A percentile compares a stretch with the other conserved stretches of the same genome.
Conservation (phyloP, 306 rosid genomes). For the Vigna trinervia region DNA sequence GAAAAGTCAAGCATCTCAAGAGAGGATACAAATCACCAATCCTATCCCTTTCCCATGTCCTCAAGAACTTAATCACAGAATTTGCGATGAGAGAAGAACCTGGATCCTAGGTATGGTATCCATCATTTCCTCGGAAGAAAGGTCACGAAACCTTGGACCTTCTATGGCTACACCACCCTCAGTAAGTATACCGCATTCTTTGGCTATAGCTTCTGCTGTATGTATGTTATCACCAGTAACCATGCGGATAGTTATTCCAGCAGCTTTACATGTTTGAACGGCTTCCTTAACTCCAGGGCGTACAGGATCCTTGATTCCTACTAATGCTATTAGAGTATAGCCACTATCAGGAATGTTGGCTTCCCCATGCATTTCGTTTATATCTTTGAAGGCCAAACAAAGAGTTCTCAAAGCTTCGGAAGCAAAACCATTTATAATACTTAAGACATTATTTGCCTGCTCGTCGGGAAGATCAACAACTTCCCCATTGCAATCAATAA, state of each 20-base stretch:
- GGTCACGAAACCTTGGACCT: conserved; percentile 67
- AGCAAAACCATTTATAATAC: conserved; percentile 79
- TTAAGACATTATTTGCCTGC: conserved; percentile 45
- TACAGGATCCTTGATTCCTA: conserved; percentile 97
- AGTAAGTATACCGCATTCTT: conserved; percentile 94
- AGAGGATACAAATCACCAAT: conserved; percentile 1
- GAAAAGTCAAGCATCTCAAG: conserved; percentile 35
- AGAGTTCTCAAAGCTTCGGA: conserved; percentile 92
- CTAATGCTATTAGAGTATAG: conserved; percentile 76
- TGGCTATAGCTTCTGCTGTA: conserved; percentile 93
- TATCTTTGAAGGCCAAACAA: conserved; percentile 80
- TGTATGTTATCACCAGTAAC: conserved; percentile 96
- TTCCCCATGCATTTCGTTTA: conserved; percentile 48
- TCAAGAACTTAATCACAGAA: conserved; percentile 6
- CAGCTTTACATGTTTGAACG: conserved; percentile 80
- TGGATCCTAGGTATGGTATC: conserved; percentile 78
- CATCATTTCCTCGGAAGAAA: conserved; percentile 68
- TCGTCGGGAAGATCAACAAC: conserved; percentile 62
- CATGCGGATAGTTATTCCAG: conserved; percentile 94
- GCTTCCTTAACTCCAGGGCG: conserved; percentile 92
- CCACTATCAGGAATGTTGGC: conserved; percentile 65
- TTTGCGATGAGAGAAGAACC: conserved; percentile 55
- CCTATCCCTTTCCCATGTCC: background rate
- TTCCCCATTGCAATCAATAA: conserved; percentile 69
- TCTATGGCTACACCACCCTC: conserved; percentile 79